Evolutionary conservation across 2,329 filamentous ascomycete species (phyloP).

Genomic region (Verticillium zaregamsianum): DNA sequence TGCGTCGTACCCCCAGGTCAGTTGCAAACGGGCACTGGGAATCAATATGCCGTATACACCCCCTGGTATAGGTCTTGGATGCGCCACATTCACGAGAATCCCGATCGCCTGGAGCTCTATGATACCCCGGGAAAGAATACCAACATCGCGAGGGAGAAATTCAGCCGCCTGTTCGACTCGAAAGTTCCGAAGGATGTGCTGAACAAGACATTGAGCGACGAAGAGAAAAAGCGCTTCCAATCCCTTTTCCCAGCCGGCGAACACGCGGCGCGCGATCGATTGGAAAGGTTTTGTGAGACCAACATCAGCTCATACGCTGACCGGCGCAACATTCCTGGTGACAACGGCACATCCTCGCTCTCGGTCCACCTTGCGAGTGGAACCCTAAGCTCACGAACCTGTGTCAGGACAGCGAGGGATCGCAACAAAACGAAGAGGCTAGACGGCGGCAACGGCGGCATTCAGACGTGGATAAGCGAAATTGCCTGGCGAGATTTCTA

Average conservation of each 20-base stretch:
- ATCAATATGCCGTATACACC: conserved; percentile 78
- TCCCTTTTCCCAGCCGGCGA: conserved; percentile 72
- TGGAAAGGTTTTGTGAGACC: conserved; percentile 65
- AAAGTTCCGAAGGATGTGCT: conserved; percentile 57
- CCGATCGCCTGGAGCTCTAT: conserved; percentile 59
- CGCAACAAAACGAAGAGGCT: conserved; percentile 61
- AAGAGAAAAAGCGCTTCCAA: conserved; percentile 54
- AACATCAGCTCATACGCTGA: conserved; percentile 59
- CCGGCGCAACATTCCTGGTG: conserved; percentile 61
- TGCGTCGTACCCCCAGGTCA: conserved; percentile 75
- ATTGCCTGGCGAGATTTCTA: conserved; percentile 88
- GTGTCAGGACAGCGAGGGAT: conserved; percentile 58
- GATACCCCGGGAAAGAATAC: conserved; percentile 40
- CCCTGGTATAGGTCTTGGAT: conserved; percentile 82
- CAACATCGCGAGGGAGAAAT: conserved; percentile 32
- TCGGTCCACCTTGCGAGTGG: conserved; percentile 70
- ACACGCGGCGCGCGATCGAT: conserved; percentile 60
- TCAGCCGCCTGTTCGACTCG: conserved; percentile 54
- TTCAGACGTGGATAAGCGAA: conserved; percentile 73
- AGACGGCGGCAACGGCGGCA: conserved; percentile 61
- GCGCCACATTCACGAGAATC: conserved; percentile 65
- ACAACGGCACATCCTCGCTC: conserved; percentile 60
- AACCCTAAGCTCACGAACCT: conserved; percentile 64
- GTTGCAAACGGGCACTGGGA: conserved; percentile 63
- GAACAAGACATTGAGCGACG: conserved; percentile 55